Conservation (phyloP, 805 yeast species). For the Dipodascopsis uninucleata region DNA sequence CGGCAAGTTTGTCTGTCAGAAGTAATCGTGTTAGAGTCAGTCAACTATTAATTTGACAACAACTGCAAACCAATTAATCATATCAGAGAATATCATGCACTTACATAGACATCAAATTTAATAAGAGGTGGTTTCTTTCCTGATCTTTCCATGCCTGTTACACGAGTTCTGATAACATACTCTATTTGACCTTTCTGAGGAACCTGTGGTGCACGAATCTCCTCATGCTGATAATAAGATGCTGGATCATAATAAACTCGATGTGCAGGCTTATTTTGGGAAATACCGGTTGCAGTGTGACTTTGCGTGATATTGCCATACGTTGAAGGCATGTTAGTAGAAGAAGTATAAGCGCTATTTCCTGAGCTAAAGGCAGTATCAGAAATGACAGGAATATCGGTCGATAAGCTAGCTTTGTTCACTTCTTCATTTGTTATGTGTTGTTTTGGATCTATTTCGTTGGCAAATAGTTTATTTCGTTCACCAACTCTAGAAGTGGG, state of each 20-base stretch:
- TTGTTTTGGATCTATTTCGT: no score
- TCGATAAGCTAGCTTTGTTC: conserved; percentile 2
- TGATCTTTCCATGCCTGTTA: conserved; percentile 67
- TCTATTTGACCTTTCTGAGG: conserved; percentile 28
- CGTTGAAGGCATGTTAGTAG: not conserved
- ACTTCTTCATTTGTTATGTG: not conserved
- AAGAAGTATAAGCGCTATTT: not conserved
- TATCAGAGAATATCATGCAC: no score
- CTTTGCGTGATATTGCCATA: no score
- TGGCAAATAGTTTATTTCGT: no score
- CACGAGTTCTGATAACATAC: conserved; percentile 42
- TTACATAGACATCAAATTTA: conserved; percentile 56
- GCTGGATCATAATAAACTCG: conserved; percentile 3
- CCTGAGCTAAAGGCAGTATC: not conserved
- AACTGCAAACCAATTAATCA: no score
- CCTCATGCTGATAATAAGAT: conserved; percentile 12
- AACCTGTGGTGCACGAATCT: conserved; percentile 14
- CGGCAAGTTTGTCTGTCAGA: conserved; percentile 56
- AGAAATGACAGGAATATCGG: conserved; percentile 8
- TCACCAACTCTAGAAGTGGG: no score
- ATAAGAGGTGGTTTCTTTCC: conserved; percentile 77
- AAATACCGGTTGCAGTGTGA: not conserved
- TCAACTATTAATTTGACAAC: not conserved
- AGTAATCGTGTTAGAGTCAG: conserved; percentile 2
- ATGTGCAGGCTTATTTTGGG: not conserved